These are phyloP conservation scores for Sporothrix variecibatus DNA, from an alignment of 2,329 filamentous ascomycete species.

Conservation along the genomic window DNA sequence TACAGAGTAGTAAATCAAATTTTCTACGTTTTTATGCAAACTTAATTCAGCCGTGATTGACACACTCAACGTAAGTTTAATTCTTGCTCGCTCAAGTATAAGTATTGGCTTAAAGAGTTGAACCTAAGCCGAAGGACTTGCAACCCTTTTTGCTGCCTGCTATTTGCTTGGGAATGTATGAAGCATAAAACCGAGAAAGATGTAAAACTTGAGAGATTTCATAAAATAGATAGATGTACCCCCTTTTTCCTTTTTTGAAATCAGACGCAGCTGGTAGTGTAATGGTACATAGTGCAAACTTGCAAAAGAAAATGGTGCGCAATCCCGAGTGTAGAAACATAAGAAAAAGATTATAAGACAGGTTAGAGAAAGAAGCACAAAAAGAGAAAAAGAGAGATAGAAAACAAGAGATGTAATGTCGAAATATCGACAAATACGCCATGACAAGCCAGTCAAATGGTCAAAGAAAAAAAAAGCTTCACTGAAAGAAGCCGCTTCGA, in stretches of 20 bases:
- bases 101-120: too few relatives aligned
- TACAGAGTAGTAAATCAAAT: neutral
- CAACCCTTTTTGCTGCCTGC: too few relatives aligned
- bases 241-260: neutral
- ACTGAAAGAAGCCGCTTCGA: neutral
- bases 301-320: neutral
- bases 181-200: too few relatives aligned
- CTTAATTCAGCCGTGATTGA: too few relatives aligned
- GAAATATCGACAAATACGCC: neutral
- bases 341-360: neutral
- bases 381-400: neutral
- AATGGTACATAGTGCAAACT: constrained; percentile 2
- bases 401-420: neutral
- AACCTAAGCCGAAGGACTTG: too few relatives aligned
- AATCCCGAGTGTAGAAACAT: neutral
- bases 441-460: neutral
- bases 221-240: neutral
- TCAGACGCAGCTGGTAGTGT: neutral
- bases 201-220: neutral
- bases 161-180: too few relatives aligned
- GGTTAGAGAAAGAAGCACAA: neutral
- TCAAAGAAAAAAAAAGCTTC: too few relatives aligned
- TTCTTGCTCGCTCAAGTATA: too few relatives aligned
- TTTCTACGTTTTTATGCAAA: neutral
- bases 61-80: too few relatives aligned